Conservation (phyloP, 768 basidiomycete species). For the Rhodotorula babjevae region DNA sequence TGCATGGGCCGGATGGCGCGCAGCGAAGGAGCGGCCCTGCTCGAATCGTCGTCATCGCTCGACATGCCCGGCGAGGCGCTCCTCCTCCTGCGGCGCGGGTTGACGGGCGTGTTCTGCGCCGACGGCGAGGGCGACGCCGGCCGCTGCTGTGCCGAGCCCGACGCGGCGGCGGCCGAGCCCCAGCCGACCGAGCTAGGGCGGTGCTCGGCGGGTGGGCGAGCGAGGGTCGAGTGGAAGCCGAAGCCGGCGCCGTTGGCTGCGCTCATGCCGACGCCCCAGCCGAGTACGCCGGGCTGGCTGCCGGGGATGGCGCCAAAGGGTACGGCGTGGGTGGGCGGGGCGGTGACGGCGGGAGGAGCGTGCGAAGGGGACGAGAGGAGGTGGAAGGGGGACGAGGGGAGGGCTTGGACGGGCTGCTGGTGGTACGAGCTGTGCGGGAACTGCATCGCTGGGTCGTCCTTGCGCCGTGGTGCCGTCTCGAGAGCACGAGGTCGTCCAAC, state of each 20-base stretch:
- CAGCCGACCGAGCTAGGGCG: not conserved
- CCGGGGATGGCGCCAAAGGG: slow-evolving; percentile 25
- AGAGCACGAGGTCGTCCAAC: not conserved
- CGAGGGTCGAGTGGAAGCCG: not conserved
- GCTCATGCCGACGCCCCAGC: slow-evolving; percentile 34
- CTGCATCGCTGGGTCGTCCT: not conserved
- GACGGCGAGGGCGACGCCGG: not conserved
- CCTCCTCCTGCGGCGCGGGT: slow-evolving; percentile 22
- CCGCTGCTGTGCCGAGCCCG: not conserved
- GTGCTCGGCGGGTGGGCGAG: not conserved
- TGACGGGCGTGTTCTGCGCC: not conserved
- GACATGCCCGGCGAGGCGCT: slow-evolving; percentile 12
- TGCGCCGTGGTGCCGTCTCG: not conserved
- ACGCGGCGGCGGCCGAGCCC: slow-evolving; percentile 1
- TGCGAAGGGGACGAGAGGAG: not conserved
- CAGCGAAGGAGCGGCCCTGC: not conserved
- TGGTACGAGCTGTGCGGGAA: not conserved
- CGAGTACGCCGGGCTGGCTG: slow-evolving; percentile 24
- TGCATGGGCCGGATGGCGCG: not conserved
- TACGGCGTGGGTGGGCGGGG: slow-evolving; percentile 1
- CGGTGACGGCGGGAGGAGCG: not conserved
- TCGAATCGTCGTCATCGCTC: slow-evolving; percentile 4
- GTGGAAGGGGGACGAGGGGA: slow-evolving; percentile 3
- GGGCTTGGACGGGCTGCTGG: slow-evolving; percentile 11
- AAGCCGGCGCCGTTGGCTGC: slow-evolving; percentile 17